Evolutionary conservation across 2,329 filamentous ascomycete genomes (phyloP), one percentile per base, ranked within the genome.

Genomic region (Coleophoma eucalyptorum): DNA sequence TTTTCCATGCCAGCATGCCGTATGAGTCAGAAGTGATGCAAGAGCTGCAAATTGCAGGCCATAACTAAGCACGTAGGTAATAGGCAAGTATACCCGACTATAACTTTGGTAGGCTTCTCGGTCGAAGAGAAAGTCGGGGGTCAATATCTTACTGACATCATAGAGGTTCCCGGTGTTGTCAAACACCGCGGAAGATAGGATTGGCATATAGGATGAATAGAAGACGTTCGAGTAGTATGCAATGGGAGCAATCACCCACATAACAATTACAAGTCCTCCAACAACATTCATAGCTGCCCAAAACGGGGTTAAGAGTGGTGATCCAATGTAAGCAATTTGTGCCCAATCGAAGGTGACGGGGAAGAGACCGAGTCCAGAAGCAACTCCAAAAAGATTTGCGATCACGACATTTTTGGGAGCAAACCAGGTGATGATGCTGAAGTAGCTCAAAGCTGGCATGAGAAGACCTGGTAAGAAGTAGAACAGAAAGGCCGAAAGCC

Each of bases 311-410:
- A 94, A 77, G 6, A 95, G 73, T 0, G 88, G 90, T 4, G 89
- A 94, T 15, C 90, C 90, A 59, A 95, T 94, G 63, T 67, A 86
- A 0, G 90, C 90, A 55, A 96, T 86, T 64, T 96, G 90, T 1
- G 89, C 88, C 90, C 90, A 96, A 71, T 96, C 90, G 62, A 96
- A 95, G 0, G 90, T 95, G 61, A 96, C 66, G 0, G 90, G 90
- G 55, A 95, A 90, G 33, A 96, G 71, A 1, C 90, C 90, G 13
- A 96, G 77, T 2, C 90, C 90, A 2, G 90, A 93, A n/a, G 84
- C 80, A 15, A 93, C 87, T 15, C 90, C 90, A 63, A 95, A 95
- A 56, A 96, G 73, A 66, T 95, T 95, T 31, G 90, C 87, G 42
- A 95, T 74, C 3, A 95, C 83, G n/a, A 94, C 87, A 59, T 87